These are phyloP conservation scores for Phoma sp. DNA, from an alignment of 2,329 filamentous ascomycete genomes.

Conservation along the genomic window DNA sequence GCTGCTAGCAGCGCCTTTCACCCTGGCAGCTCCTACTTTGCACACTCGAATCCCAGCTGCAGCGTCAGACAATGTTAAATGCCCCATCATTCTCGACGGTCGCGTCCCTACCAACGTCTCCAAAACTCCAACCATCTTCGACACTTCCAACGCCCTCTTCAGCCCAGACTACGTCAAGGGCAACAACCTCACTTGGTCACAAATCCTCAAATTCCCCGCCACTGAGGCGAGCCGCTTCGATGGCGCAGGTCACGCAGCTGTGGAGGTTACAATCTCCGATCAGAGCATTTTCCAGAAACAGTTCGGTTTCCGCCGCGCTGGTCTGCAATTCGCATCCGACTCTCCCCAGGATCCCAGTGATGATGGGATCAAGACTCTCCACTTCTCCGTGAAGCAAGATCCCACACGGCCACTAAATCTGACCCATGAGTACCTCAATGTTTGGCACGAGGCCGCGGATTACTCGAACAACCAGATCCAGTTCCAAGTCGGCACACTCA, in stretches of 20 bases:
- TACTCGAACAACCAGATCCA: conserved; percentile 53
- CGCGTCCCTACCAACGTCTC: conserved; percentile 38
- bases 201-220: conserved; percentile 59
- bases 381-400: conserved; percentile 67
- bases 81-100: conserved; percentile 49
- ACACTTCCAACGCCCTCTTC: conserved; percentile 54
- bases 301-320: conserved; percentile 67
- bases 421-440: conserved; percentile 66
- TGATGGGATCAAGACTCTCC: conserved; percentile 65
- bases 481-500: conserved; percentile 64
- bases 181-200: conserved; percentile 59
- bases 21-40: conserved; percentile 34
- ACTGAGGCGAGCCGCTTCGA: conserved; percentile 58
- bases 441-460: conserved; percentile 51
- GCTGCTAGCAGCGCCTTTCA: conserved; percentile 31
- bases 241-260: conserved; percentile 49
- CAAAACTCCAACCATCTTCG: conserved; percentile 37
- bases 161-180: conserved; percentile 63
- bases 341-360: conserved; percentile 62
- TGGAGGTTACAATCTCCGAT: conserved; percentile 66
- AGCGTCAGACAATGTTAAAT: conserved; percentile 29
- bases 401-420: conserved; percentile 61
- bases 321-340: conserved; percentile 61
- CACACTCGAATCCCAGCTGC: conserved; percentile 2
- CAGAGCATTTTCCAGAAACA: conserved; percentile 67